Base-by-base conservation (phyloP, 495 filamentous ascomycete genomes). In the Trichoderma reesei region DNA sequence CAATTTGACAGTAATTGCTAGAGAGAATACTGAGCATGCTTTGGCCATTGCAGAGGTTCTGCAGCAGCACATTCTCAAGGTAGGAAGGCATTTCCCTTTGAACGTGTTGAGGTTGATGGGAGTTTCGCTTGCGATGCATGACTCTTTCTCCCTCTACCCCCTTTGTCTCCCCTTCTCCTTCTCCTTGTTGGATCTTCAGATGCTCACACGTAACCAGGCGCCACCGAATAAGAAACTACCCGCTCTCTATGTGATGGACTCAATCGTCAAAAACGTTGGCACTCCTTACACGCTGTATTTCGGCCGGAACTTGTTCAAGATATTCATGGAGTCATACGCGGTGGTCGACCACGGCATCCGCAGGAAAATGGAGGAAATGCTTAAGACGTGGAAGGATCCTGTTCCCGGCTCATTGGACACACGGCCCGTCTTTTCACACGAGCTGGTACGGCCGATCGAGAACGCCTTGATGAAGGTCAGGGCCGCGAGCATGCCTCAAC, bases 351-450 rank as follows among this genome's bases (percentile, higher is more conserved):
- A 79, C 61, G 78, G 79, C 46, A 90, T 90, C n/a, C 83, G 94
- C 68, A 83, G 86, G 63, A 93, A 94, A 75, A 86, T 98, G 79
- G 93, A 98, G 65, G 92, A 95, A 75, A 92, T 98, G 89, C 82
- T 98, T 61, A 92, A 90, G 77, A 98, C 94, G 0, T 98, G 94
- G 94, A 98, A 96, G 73, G 89, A 96, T 72, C 90, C 95, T 18
- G 90, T 96, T 4, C 90, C 92, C 0, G 94, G 92, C 20, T 96
- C 94, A 13, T 81, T 93, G 63, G 91, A 95, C 69, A 84, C 85
- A 2, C 82, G 88, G 67, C 93, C 94, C 2, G 93, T 98, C 61
- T 98, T 98, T 73, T 85, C 90, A 16, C 78, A 82, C 13, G 91
- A 97, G 33, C 81, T 88, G 48, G 95, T 91, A 42, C 83, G 90